phyloP scores from a whole-genome alignment of 2,329 filamentous ascomycete species.

The Ascochyta pisi region DNA sequence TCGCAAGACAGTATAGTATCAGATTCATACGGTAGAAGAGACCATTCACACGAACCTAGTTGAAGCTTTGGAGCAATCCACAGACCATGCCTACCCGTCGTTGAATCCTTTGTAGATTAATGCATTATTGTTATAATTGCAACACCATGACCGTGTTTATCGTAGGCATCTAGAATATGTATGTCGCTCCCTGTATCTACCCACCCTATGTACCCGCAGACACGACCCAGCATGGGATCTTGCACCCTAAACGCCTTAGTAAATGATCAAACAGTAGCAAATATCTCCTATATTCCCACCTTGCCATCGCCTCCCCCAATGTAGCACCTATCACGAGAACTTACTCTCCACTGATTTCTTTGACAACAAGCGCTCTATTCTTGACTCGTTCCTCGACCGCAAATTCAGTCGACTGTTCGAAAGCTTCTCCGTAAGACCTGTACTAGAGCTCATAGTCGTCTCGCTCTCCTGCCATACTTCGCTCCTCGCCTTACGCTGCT shows the following conservation, averaged over 20 bases:
- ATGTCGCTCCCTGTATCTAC: not conserved
- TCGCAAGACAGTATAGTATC: not conserved
- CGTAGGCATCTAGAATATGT: not conserved
- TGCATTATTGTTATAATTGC: not conserved
- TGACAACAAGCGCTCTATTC: constrained; percentile 2
- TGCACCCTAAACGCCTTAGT: constrained; percentile 9
- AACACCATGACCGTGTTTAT: not conserved
- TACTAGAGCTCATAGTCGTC: constrained; percentile 5
- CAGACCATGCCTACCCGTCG: not conserved
- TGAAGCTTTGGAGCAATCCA: not conserved
- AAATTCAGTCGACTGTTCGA: constrained; percentile 14
- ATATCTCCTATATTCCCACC: not conserved
- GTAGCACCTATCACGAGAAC: not conserved
- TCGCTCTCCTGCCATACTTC: constrained; percentile 34
- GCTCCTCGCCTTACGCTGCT: constrained; percentile 38
- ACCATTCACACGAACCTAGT: not conserved
- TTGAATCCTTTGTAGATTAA: no score
- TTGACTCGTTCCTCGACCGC: constrained; percentile 7
- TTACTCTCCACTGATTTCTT: constrained; percentile 9
- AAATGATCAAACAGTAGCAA: not conserved
- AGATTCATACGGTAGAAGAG: not conserved
- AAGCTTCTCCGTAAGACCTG: constrained; percentile 11
- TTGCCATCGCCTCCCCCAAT: not conserved
- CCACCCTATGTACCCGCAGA: not conserved
- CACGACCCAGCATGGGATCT: constrained; percentile 10